These are phyloP conservation scores for Lasiodiplodia sp. DNA, from an alignment of 2,329 filamentous ascomycete species.

Conservation along the genomic window DNA sequence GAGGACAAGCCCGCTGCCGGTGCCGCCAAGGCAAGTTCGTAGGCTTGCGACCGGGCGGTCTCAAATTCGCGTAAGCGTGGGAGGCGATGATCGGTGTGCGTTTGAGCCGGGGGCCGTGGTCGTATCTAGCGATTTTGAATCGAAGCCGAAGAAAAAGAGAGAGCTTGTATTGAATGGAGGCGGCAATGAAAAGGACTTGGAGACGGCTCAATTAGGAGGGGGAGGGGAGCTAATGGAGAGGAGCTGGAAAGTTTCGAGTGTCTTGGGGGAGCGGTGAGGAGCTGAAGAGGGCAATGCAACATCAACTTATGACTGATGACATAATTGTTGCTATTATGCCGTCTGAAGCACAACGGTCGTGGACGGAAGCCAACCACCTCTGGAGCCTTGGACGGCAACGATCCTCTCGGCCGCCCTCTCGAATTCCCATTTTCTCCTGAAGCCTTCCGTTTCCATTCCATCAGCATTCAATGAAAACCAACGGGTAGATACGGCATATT, in stretches of 20 bases:
- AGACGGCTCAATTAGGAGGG: not conserved
- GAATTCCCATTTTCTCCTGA: not conserved
- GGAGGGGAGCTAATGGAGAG: not conserved
- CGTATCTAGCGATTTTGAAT: slow-evolving; percentile 23
- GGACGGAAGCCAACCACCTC: not conserved
- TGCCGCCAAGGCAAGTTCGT: slow-evolving; percentile 35
- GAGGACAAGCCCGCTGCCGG: slow-evolving; percentile 35
- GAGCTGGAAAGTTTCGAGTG: slow-evolving; percentile 1
- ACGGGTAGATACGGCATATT: slow-evolving; percentile 8
- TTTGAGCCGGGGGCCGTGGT: not conserved
- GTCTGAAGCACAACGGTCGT: slow-evolving; percentile 5
- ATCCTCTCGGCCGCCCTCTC: not conserved
- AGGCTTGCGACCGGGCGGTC: slow-evolving; percentile 27
- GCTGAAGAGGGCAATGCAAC: slow-evolving; percentile 16
- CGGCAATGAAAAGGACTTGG: slow-evolving; percentile 6
- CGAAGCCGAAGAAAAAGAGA: not conserved
- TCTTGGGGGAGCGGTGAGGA: slow-evolving; percentile 7
- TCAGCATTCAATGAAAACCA: not conserved
- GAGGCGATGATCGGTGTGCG: not conserved
- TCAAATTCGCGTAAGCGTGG: not conserved
- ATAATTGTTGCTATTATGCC: slow-evolving; percentile 14
- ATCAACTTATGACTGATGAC: not conserved
- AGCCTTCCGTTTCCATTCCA: not conserved
- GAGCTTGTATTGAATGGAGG: not conserved
- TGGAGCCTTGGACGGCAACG: not conserved